Base-by-base conservation (phyloP, 345 rosid genomes). In the Moringa oleifera region DNA sequence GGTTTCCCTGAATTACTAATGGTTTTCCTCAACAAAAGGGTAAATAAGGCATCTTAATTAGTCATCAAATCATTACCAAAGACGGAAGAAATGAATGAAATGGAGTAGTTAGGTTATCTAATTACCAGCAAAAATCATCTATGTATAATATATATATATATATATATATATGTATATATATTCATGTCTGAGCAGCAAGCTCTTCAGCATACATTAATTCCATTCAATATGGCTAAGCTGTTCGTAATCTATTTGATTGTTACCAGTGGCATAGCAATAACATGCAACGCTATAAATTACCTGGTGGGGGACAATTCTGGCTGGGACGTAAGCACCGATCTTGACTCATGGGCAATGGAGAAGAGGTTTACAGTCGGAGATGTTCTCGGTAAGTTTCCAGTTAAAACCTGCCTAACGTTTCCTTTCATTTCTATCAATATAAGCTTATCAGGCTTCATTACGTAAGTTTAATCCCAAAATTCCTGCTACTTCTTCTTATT, bases 271-370 rank as follows among this genome's bases (percentile, higher is more conserved):
- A 55, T 67, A 10, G 58, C 67, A 28, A 61, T 59, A 61, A 66
- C 80, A 54, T 75, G 80, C 76, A 28, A 69, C 20, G 91, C 87
- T 31, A 62, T 91, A 0, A 84, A 78, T 5, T 91, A 91, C 79
- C 59, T 68, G 23, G 95, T 94, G 1, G 99, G 99, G 0, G 99
- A 85, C 66, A 79, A 16, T 36, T 79, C 99, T 0, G 96, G 97
- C 7, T 91, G 99, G 99, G 97, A 95, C 79, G 78, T 91, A 21
- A 91, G 97, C 79, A 69, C 86, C 0, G 73, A 83, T 71, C 85
- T 95, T 54, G 86, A 75, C 51, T 51, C 91, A 21, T 94, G 99
- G 99, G n/a, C 79, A 0, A 59, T 11, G 17, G 85, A 63, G 79
- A 90, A 88, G 71, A 77, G 28, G 23, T 94, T 94, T 71, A 41